Evolutionary conservation across 371 early-diverging fungal genomes (phyloP).

Genomic region (Apophysomyces trapeziformis): DNA sequence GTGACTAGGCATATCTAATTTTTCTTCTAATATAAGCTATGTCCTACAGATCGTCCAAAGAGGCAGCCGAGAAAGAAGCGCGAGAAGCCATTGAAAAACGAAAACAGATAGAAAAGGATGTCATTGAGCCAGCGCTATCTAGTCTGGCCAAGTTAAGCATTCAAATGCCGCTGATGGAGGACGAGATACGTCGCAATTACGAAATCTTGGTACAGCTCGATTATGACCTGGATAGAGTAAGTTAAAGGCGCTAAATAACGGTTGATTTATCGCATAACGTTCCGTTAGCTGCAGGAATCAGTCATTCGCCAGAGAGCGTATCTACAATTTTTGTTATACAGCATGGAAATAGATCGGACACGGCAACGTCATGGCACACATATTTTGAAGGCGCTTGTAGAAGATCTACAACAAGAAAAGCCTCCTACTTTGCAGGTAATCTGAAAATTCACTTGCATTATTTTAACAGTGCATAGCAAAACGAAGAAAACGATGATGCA

Average conservation of each 20-base stretch:
- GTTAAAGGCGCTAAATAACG: neutral
- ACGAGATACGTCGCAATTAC: constrained; percentile 1
- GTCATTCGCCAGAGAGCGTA: neutral
- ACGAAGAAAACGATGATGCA: neutral
- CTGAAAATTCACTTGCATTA: no score
- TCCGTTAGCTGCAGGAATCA: neutral
- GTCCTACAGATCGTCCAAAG: neutral
- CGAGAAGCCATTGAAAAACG: constrained; percentile 3
- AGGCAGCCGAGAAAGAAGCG: neutral
- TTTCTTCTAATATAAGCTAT: neutral
- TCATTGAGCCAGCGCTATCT: constrained; percentile 1
- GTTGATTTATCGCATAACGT: neutral
- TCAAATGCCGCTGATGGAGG: constrained; percentile 9
- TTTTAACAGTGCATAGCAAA: no score
- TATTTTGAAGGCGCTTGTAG: neutral
- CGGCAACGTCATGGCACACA: neutral
- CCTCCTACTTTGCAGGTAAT: no score
- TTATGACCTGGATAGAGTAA: neutral
- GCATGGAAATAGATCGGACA: neutral
- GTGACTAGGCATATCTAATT: neutral
- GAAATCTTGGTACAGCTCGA: neutral
- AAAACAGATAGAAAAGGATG: neutral
- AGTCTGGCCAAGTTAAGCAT: constrained; percentile 2
- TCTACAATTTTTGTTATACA: neutral
- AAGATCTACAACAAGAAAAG: constrained; percentile 1